Percentiles rank a stretch among this genome's conserved stretches.
Evolutionary conservation across 345 rosid genomes (phyloP).

Genomic region (Viola odorata): DNA sequence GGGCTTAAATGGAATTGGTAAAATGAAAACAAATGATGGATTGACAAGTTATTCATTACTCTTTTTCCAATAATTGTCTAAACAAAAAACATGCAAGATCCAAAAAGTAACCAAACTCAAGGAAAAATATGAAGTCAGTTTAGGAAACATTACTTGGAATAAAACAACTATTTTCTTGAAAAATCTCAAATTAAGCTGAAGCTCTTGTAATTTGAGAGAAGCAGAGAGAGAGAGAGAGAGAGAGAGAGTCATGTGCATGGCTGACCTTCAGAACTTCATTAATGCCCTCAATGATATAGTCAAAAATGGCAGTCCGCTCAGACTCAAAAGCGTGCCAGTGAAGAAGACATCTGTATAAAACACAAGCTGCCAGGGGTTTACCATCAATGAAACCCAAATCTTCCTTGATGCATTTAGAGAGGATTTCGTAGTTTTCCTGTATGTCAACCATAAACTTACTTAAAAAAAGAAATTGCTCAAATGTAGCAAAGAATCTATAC

Average conservation of each 20-base stretch:
- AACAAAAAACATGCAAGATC: not conserved
- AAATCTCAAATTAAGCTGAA: too few relatives aligned
- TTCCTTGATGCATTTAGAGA: constrained; percentile 83
- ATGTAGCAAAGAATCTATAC: too few relatives aligned
- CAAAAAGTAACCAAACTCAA: not conserved
- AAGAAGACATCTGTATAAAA: constrained; percentile 80
- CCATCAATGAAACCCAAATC: constrained; percentile 69
- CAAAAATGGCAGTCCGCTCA: constrained; percentile 84
- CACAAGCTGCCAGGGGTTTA: constrained; percentile 88
- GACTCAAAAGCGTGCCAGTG: constrained; percentile 96
- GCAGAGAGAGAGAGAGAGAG: too few relatives aligned
- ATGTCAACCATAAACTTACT: constrained; percentile 15
- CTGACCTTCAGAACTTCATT: constrained; percentile 78
- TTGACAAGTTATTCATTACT: too few relatives aligned
- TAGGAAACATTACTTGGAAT: not conserved
- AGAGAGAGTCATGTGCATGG: not conserved
- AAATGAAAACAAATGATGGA: too few relatives aligned
- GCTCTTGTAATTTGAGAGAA: too few relatives aligned
- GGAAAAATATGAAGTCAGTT: not conserved
- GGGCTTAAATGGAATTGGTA: too few relatives aligned
- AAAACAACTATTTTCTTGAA: not conserved
- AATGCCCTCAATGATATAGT: constrained; percentile 78
- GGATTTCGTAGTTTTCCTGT: constrained; percentile 84
- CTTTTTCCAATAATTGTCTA: not conserved
- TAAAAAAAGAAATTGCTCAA: not conserved